Evolutionary conservation across 2,329 filamentous ascomycete species (phyloP), one percentile per base, ranked within the genome.

Genomic region (Epicoccum sorghinum): DNA sequence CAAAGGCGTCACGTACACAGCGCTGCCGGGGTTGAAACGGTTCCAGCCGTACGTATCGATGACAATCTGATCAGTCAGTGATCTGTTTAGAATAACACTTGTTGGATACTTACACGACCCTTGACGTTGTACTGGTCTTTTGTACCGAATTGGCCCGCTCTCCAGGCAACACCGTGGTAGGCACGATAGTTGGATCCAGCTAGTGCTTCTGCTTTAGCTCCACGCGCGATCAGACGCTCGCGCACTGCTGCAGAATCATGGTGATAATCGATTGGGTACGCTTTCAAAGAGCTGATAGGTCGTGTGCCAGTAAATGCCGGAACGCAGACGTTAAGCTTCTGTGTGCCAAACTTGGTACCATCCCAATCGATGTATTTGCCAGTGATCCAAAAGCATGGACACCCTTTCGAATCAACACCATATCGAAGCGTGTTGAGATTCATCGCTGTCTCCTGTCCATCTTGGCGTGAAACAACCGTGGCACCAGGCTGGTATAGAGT

Each of bases 251-350:
- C 79, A 50, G 90, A 81, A 55, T 91, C 83, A 58, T 86, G 87
- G 77, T 95, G 90, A 68, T 92, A 95, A 57, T 87, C 81, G 5
- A 96, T 78, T 0, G 92, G 92, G 67, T 90, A 95, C 57, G 86
- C 89, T 0, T 83, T 76, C 6, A 96, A 80, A 64, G 85, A 89
- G 22, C 87, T 89, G 68, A 96, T 96, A 72, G 89, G 90, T 53
- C 87, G 83, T 10, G 89, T 85, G 0, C 92, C 92, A 46, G 88
- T 86, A 78, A 96, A 96, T 13, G 61, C 49, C 50, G 56, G 47
- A 22, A 72, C 36, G 22, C 56, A 54, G 13, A 74, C 63, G 7
- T 47, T 48, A 32, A 70, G 42, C 36, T 51, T 54, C 33, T 33
- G 53, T 1, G 56, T 57, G 32, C 72, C 72, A 37, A 74, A 74